Evolutionary conservation across 2,329 filamentous ascomycete species (phyloP), one percentile per base, ranked within the genome.

Genomic region (Alternaria arborescens): DNA sequence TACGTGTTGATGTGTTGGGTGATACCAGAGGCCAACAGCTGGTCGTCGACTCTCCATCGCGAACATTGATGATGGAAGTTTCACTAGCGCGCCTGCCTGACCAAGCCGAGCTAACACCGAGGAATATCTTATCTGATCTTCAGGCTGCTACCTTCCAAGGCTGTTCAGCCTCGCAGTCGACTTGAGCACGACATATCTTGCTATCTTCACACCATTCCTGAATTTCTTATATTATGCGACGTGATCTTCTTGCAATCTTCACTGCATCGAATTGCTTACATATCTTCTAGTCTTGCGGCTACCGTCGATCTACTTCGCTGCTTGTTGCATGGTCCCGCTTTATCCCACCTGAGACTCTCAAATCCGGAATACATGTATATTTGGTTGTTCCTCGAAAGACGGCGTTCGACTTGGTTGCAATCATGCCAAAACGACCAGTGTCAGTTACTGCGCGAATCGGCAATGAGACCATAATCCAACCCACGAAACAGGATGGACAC

Each of bases 51-150:
- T 51, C 34, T 24, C 40, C 22, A 61, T 58, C 44, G 59, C 55
- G 59, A 60, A 56, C 53, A 46, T 38, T 30, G 44, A 46, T n/a
- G 58, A 46, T n/a, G 52, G 58, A 61, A 61, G 58, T 61, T 61
- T 61, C 50, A 61, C 55, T 61, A 61, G 59, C 59, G 59, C 50
- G 59, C 42, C 42, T 58, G 34, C 30, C 51, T 28, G 20, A 36
- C 16, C 22, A 16, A 42, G 26, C 58, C 54, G 54, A 53, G 58
- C 42, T 42, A 48, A 28, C 22, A 2, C 54, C 54, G 48, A 48
- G 26, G 6, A 1, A 6, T 14, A 52, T 60, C 58, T 60, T 60
- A 60, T 60, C 57, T 60, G 55, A 60, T 60, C 28, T 20, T 7
- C n/a, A 26, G 16, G 8, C 26, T 47, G 26, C 43, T 12, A 26